Conservation (phyloP, 1,284 basidiomycete species). For the Volvariella volvacea region DNA sequence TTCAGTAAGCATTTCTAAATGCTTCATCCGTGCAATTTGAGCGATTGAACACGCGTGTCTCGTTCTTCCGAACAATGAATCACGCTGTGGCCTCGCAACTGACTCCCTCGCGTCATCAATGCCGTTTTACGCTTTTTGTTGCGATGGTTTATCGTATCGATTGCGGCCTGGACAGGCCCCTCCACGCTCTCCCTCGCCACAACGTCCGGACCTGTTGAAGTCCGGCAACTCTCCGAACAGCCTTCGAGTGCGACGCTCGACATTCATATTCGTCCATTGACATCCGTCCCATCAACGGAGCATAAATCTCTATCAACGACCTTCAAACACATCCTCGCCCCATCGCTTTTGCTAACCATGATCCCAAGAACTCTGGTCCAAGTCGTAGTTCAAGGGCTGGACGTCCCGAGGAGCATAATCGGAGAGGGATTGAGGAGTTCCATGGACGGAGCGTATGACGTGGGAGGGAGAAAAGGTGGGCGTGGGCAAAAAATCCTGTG, state of each 20-base stretch:
- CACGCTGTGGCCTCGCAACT: not conserved
- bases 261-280: slow-evolving; percentile 59
- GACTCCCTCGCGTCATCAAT: too few species aligned
- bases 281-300: slow-evolving; percentile 57
- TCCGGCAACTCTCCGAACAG: slow-evolving; percentile 55
- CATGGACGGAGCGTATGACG: too few species aligned
- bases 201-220: slow-evolving; percentile 72
- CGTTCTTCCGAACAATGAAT: not conserved
- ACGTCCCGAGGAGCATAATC: slow-evolving; percentile 16
- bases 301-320: slow-evolving; percentile 49
- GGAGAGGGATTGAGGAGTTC: not conserved
- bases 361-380: slow-evolving; percentile 68
- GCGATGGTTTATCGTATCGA: too few species aligned
- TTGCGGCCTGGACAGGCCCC: slow-evolving; percentile 28
- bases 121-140: too few species aligned
- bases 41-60: too few species aligned
- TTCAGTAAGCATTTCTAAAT: slow-evolving; percentile 37
- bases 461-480: not conserved
- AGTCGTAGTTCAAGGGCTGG: slow-evolving; percentile 58
- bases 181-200: slow-evolving; percentile 49
- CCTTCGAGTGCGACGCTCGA: slow-evolving; percentile 71
- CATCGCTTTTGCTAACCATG: slow-evolving; percentile 51
- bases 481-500: slow-evolving; percentile 9
- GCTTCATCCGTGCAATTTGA: too few species aligned
- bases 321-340: slow-evolving; percentile 50